Evolutionary conservation across 2,329 filamentous ascomycete species (phyloP).

Genomic region (Pezicula carpinea): DNA sequence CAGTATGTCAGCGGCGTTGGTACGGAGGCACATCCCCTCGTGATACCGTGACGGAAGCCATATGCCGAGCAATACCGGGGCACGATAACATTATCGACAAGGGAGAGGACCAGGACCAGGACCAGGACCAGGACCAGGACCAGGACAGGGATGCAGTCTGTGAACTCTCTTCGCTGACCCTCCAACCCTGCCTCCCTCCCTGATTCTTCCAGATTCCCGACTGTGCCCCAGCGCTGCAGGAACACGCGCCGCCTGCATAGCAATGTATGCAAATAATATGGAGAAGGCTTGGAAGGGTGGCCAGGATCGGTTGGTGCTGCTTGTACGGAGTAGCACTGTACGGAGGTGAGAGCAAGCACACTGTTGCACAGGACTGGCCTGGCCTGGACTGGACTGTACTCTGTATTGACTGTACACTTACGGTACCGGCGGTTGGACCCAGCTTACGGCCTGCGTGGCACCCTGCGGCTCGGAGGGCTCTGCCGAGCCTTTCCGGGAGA

Average conservation of each 20-base stretch:
- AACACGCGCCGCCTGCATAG: conserved; percentile 21
- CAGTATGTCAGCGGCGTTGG: not conserved
- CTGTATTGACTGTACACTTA: too few species aligned
- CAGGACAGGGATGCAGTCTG: not conserved
- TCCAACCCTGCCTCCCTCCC: too few species aligned
- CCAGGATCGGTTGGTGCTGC: not conserved
- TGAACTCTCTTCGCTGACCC: too few species aligned
- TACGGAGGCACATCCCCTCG: not conserved
- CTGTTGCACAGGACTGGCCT: too few species aligned
- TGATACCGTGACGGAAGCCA: not conserved
- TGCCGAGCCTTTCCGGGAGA: not conserved
- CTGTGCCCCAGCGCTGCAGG: conserved; percentile 26
- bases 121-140: not conserved
- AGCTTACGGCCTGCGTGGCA: not conserved
- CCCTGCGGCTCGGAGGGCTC: not conserved
- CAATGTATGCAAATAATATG: not conserved
- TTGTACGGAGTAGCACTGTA: too few species aligned
- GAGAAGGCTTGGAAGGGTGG: not conserved
- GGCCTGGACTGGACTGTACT: too few species aligned
- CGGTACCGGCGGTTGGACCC: not conserved
- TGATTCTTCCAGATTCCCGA: conserved; percentile 13
- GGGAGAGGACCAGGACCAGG: too few species aligned
- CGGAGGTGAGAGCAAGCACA: too few species aligned
- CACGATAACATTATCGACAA: not conserved
- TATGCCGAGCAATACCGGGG: conserved; percentile 1